These are phyloP conservation scores for Trichoderma atrobrunneum DNA, from an alignment of 2,329 filamentous ascomycete species.

Conservation along the genomic window DNA sequence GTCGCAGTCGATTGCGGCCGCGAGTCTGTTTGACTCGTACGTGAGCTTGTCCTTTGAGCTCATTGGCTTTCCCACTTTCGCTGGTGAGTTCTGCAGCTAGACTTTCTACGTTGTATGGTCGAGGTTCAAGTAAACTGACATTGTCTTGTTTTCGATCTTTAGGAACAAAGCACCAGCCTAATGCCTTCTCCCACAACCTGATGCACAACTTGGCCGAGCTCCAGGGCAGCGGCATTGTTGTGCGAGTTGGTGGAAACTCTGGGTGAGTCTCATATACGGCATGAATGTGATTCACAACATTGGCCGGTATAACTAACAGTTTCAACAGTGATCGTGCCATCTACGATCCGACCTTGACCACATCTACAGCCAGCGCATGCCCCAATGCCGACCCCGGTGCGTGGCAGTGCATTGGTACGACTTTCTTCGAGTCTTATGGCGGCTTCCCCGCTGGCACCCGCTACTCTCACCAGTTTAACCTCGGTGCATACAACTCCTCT, in stretches of 20 bases:
- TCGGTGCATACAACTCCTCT: slow-evolving; percentile 26
- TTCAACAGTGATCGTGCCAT: slow-evolving; percentile 25
- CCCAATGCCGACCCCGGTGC: slow-evolving; percentile 25
- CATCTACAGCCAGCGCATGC: slow-evolving; percentile 23
- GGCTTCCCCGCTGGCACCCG: slow-evolving; percentile 23
- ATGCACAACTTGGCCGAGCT: slow-evolving; percentile 22
- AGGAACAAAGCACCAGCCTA: slow-evolving; percentile 21
- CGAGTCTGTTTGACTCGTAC: slow-evolving; percentile 21
- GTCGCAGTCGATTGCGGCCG: slow-evolving; percentile 15
- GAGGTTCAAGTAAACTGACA: neutral
- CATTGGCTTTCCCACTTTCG: slow-evolving; percentile 24
- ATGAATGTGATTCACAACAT: neutral
- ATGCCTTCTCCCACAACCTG: slow-evolving; percentile 23
- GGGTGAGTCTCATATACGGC: slow-evolving; percentile 13
- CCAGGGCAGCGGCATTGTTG: slow-evolving; percentile 22
- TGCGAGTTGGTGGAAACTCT: slow-evolving; percentile 25
- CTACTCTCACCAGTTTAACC: slow-evolving; percentile 27
- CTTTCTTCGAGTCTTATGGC: slow-evolving; percentile 27
- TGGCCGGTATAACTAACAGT: neutral
- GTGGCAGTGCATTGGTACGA: slow-evolving; percentile 27
- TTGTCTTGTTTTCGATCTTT: neutral
- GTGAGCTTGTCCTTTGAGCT: slow-evolving; percentile 24
- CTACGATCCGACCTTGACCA: slow-evolving; percentile 24
- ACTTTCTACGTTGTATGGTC: neutral
- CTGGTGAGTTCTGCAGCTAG: slow-evolving; percentile 17